Evolutionary conservation across 1,139 yeast species (phyloP).

Genomic region (Blastobotrys malaysiensis): DNA sequence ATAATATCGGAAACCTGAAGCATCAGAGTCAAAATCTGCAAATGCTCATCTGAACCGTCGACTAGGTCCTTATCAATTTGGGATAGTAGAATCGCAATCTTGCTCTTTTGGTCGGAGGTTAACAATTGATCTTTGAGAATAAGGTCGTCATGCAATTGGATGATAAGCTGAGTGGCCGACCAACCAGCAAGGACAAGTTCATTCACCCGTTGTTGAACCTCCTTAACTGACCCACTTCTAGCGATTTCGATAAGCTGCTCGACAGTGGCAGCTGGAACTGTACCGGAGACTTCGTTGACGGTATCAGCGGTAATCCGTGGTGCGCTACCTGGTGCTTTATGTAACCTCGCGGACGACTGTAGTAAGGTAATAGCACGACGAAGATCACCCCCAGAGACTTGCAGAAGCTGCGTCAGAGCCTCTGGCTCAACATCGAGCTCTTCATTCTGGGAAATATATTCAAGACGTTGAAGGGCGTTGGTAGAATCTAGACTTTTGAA

Average conservation of each 20-base stretch:
- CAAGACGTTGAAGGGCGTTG: constrained; percentile 63
- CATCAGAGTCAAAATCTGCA: constrained; percentile 70
- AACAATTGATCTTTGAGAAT: constrained; percentile 51
- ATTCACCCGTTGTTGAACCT: constrained; percentile 36
- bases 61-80: constrained; percentile 69
- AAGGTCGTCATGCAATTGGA: constrained; percentile 73
- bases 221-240: constrained; percentile 35
- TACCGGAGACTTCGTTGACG: constrained; percentile 78
- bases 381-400: constrained; percentile 78
- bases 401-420: constrained; percentile 57
- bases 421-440: constrained; percentile 43
- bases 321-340: constrained; percentile 11
- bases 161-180: constrained; percentile 75
- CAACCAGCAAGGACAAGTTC: constrained; percentile 69
- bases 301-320: constrained; percentile 39
- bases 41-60: constrained; percentile 87
- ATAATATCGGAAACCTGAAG: constrained; percentile 41
- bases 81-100: constrained; percentile 59
- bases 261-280: constrained; percentile 57
- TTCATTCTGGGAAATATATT: constrained; percentile 51
- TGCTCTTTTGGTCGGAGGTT: constrained; percentile 53
- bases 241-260: constrained; percentile 40
- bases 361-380: constrained; percentile 87
- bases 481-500: constrained; percentile 70
- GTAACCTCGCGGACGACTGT: constrained; percentile 75